Conservation (phyloP, 2,329 filamentous ascomycete genomes). For the Sphaerostilbella broomeana region DNA sequence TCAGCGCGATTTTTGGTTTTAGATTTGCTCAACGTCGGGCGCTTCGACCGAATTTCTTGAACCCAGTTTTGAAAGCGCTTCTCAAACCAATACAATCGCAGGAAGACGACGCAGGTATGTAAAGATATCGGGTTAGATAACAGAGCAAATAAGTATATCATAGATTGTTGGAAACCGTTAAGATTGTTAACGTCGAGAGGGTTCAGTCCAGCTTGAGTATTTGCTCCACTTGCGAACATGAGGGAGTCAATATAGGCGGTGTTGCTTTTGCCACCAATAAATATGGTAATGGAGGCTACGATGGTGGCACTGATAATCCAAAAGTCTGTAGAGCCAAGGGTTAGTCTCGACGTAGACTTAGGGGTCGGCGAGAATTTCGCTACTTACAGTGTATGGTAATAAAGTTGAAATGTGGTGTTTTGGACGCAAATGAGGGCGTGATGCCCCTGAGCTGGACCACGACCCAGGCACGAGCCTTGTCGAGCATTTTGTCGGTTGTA, state of each 20-base stretch:
- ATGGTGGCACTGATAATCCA: conserved; percentile 73
- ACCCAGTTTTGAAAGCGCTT: conserved; percentile 86
- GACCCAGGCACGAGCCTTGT: conserved; percentile 26
- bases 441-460: conserved; percentile 41
- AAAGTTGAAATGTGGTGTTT: conserved; percentile 68
- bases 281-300: conserved; percentile 71
- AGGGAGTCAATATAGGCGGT: conserved; percentile 80
- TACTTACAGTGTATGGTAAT: conserved; percentile 70
- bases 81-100: conserved; percentile 96
- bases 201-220: conserved; percentile 91
- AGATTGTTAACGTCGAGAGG: conserved; percentile 63
- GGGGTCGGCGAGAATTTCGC: neutral
- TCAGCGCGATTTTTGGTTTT: conserved; percentile 44
- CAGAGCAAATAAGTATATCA: conserved; percentile 65
- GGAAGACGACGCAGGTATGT: conserved; percentile 79
- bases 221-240: conserved; percentile 76
- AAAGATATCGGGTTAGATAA: conserved; percentile 78
- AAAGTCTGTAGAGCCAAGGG: conserved; percentile 47
- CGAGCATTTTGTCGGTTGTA: conserved; percentile 24
- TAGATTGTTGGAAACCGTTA: conserved; percentile 65
- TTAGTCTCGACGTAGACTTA: conserved; percentile 15
- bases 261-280: conserved; percentile 47
- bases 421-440: conserved; percentile 52
- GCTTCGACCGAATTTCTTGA: conserved; percentile 59
- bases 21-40: conserved; percentile 58